Percentiles rank a stretch among this genome's conserved stretches.
phyloP scores from a whole-genome alignment of 2,329 filamentous ascomycete genomes.

The Penicillium oxalicum region DNA sequence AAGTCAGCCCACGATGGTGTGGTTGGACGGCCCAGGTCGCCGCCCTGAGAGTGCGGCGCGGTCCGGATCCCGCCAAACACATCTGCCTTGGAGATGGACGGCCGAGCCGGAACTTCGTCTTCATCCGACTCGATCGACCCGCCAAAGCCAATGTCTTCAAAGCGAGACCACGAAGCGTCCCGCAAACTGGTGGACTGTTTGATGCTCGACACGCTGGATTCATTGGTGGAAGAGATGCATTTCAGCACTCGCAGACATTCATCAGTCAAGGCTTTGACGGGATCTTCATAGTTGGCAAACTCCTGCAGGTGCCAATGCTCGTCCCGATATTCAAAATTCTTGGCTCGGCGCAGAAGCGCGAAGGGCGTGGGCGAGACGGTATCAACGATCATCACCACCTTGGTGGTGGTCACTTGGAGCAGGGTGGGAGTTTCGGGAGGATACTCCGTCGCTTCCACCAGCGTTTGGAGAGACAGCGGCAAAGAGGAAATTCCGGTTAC shows the following conservation, averaged over 20 bases:
- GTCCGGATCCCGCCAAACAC: constrained; percentile 53
- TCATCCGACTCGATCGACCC: constrained; percentile 64
- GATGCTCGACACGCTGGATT: constrained; percentile 66
- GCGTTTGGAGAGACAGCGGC: constrained; percentile 82
- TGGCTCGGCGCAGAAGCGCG: constrained; percentile 78
- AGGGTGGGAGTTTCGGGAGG: constrained; percentile 73
- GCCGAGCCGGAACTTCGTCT: constrained; percentile 49
- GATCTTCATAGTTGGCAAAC: constrained; percentile 85
- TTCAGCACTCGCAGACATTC: constrained; percentile 88
- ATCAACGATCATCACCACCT: constrained; percentile 95
- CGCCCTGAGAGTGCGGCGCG: constrained; percentile 61
- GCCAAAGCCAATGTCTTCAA: constrained; percentile 89
- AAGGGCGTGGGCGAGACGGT: constrained; percentile 93
- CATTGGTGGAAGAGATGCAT: constrained; percentile 81
- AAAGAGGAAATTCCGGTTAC: constrained; percentile 76
- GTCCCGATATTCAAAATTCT: constrained; percentile 91
- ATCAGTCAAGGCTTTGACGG: constrained; percentile 79
- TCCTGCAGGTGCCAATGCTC: constrained; percentile 76
- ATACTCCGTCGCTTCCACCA: constrained; percentile 89
- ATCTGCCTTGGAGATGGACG: constrained; percentile 27
- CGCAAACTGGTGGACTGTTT: constrained; percentile 66
- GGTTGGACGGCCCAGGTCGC: constrained; percentile 70
- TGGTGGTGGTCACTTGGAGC: constrained; percentile 73
- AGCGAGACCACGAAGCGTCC: constrained; percentile 93
- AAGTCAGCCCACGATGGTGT: constrained; percentile 99